Evolutionary conservation across 768 basidiomycete species (phyloP), one percentile per base, ranked within the genome.

Genomic region (Crucibulum laeve): DNA sequence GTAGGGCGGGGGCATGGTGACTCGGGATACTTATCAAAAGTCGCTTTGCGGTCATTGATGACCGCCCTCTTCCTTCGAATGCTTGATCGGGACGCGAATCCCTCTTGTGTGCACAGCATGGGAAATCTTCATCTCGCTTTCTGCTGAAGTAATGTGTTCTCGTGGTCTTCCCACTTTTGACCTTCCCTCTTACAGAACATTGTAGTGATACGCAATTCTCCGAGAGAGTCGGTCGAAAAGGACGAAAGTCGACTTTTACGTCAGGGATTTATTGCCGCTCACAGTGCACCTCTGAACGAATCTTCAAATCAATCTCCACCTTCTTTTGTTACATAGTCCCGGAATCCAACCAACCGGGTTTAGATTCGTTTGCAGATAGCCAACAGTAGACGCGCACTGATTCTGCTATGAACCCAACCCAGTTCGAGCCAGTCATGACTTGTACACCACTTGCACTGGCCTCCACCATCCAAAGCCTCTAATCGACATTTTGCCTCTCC

Each of bases 261-360:
- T 55, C 52, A 57, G 40, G 32, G n/a, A 40, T 7, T 40, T 13
- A 22, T 19, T 7, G 17, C 35, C 35, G 19, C 35, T 37, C 19
- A 37, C 35, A 37, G 10, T 37, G 35, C 35, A 37, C 7, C 8
- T 7, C 17, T 40, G 14, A n/a, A 7, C 17, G 24, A 13, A 23
- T 25, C 38, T 51, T 49, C 48, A 40, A 51, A 53, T 56, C 56
- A 54, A 54, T 53, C 45, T 40, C 28, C 32, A 46, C 35, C 35
- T 6, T 10, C 7, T 6, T 8, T 8, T 8, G 35, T 36, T 17
- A 36, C n/a, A n/a, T n/a, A n/a, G n/a, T n/a, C n/a, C n/a, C n/a
- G n/a, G 35, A 7, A 36, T 8, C 35, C 18, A 6, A 6, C 18
- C 17, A 10, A 6, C 35, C 35, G 35, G 35, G 35, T 17, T 10